Base-by-base conservation (phyloP, 371 early-diverging fungal species). In the Mucor plumbeus region DNA sequence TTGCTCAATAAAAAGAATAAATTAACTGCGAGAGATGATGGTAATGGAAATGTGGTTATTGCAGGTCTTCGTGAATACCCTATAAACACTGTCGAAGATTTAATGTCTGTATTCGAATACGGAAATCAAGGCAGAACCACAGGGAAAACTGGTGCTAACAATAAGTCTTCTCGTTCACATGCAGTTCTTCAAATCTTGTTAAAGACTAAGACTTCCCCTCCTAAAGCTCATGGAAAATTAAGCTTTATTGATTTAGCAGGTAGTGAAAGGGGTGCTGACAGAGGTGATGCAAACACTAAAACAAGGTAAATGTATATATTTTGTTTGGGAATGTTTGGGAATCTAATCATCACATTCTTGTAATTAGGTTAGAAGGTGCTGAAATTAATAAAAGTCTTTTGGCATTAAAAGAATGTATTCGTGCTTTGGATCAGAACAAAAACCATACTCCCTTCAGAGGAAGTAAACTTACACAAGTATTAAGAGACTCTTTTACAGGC, bases 161-260 rank as follows among this genome's bases (percentile, higher is more conserved):
- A 92, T 0, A 94, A 95, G 59, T 98, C 99, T 7, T 99, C 99
- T 5, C 85, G 99, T 38, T 98, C 99, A 0, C 99, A 99, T 81
- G 99, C 99, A 44, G 70, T 99, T 14, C 83, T 99, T 70, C 97
- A 97, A 80, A 89, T 99, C 38, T 82, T 91, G 31, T 71, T 98
- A 11, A 75, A 92, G 62, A 85, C 87, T 54, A 86, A 85, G 59
- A 74, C 79, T 4, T 70, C 83, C 31, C 84, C 83, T 57, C 78
- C 68, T 80, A 48, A 59, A 5, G n/a, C 89, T 9, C 76, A 79
- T 67, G 96, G 97, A 39, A 98, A 97, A 75, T 85, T 98, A 31
- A 94, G 92, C 76, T 98, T 99, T 76, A 97, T 99, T 60, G 99
- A 99, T 83, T 79, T 99, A 65, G 99, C 99, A 7, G 99, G 99